Evolutionary conservation across 768 basidiomycete genomes (phyloP).

Genomic region (Kwoniella pini): DNA sequence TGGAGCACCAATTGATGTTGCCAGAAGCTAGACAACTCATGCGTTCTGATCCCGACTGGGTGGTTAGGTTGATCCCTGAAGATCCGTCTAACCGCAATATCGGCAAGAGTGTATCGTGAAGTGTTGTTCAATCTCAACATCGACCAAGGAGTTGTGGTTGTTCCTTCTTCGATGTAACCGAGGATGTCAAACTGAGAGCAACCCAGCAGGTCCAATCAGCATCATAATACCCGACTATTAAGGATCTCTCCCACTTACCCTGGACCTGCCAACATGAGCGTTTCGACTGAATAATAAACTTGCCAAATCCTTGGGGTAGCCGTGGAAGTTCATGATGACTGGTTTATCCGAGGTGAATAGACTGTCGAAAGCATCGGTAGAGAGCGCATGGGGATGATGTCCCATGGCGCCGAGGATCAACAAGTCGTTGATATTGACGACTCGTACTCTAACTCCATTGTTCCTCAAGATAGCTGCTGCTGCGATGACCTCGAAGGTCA

Average conservation of each 20-base stretch:
- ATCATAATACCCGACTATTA: neutral
- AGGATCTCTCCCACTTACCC: constrained; percentile 20
- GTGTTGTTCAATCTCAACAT: constrained; percentile 53
- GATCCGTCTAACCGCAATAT: constrained; percentile 51
- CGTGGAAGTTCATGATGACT: constrained; percentile 81
- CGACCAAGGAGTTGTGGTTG: constrained; percentile 56
- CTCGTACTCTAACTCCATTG: constrained; percentile 69
- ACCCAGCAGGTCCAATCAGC: neutral
- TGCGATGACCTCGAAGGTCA: constrained; percentile 84
- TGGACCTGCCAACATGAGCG: constrained; percentile 44
- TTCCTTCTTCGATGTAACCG: constrained; percentile 51
- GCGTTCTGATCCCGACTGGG: constrained; percentile 60
- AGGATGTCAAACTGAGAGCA: constrained; percentile 38
- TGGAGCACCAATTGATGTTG: constrained; percentile 67
- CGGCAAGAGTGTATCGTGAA: constrained; percentile 53
- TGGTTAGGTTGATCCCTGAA: constrained; percentile 38
- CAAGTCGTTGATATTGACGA: constrained; percentile 86
- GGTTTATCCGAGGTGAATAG: constrained; percentile 52
- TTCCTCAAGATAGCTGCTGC: constrained; percentile 77
- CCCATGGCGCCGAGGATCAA: constrained; percentile 75
- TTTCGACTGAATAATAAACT: constrained; percentile 49
- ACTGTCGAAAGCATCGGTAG: constrained; percentile 40
- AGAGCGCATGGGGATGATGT: constrained; percentile 55
- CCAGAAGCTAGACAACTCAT: constrained; percentile 63
- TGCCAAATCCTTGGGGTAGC: constrained; percentile 57